Evolutionary conservation across 176 grass and related monocot genomes (phyloP).

Genomic region (Luzula sylvatica): DNA sequence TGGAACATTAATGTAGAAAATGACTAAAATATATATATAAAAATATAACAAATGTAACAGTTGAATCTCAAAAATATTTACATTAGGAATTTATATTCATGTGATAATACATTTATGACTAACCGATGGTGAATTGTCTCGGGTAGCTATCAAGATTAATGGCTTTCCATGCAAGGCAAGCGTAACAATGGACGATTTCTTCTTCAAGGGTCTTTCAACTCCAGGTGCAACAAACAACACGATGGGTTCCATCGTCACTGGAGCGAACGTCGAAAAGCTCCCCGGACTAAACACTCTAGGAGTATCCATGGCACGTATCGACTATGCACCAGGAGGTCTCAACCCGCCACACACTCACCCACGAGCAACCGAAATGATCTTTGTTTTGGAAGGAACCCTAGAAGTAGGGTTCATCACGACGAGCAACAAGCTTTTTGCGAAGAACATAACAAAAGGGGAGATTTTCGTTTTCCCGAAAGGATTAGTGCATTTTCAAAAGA

Average conservation of each 20-base stretch:
- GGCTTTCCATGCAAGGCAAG: conserved; percentile 16
- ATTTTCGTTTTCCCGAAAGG: conserved; percentile 18
- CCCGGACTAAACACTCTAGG: conserved; percentile 16
- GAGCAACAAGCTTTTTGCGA: conserved; percentile 21
- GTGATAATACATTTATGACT: no score
- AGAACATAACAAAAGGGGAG: conserved; percentile 14
- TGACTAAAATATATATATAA: no score
- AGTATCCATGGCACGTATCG: conserved; percentile 12
- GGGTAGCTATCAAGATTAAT: conserved; percentile 6
- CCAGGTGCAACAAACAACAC: conserved; percentile 9
- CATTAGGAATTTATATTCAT: no score
- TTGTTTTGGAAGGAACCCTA: conserved; percentile 15
- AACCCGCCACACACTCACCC: conserved; percentile 21
- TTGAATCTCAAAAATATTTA: no score
- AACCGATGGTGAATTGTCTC: no score
- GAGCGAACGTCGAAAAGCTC: conserved; percentile 11
- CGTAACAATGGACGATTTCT: conserved; percentile 12
- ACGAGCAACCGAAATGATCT: conserved; percentile 3
- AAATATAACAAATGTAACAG: no score
- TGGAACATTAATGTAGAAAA: no score
- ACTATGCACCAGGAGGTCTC: neutral
- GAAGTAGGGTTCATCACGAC: conserved; percentile 19
- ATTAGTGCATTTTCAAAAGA: conserved; percentile 24
- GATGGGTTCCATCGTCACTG: conserved; percentile 13
- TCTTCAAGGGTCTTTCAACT: conserved; percentile 18